These are phyloP conservation scores for Ceratocystis eucalypticola DNA, from an alignment of 2,329 filamentous ascomycete genomes.

Conservation along the genomic window DNA sequence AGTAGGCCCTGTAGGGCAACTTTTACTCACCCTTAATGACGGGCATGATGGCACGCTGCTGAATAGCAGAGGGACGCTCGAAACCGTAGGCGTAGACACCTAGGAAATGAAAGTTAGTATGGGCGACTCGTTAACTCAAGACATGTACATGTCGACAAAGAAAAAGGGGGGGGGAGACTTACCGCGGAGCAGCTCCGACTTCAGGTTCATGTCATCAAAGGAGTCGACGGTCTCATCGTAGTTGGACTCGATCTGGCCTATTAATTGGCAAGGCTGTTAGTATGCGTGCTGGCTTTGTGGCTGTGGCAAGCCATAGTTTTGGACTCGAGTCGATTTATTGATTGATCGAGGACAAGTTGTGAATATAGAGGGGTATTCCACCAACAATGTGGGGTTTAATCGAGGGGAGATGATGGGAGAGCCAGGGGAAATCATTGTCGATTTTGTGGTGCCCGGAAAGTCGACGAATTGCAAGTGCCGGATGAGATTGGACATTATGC, in stretches of 20 bases:
- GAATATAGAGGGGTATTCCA: not conserved
- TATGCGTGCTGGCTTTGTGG: not conserved
- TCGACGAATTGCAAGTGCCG: not conserved
- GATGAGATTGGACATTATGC: not conserved
- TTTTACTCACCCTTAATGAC: slow-evolving; percentile 83
- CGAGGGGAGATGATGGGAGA: not conserved
- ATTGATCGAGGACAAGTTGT: not conserved
- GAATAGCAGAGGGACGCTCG: slow-evolving; percentile 97
- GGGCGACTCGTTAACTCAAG: not conserved
- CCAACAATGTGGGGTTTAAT: slow-evolving; percentile 10
- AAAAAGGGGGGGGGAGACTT: slow-evolving; percentile 23
- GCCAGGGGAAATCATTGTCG: not conserved
- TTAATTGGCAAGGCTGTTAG: slow-evolving; percentile 20
- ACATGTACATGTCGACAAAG: not conserved
- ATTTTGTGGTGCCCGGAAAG: not conserved
- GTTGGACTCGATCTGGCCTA: slow-evolving; percentile 99
- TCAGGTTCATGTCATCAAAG: slow-evolving; percentile 96
- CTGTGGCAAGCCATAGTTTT: not conserved
- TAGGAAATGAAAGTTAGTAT: slow-evolving; percentile 25
- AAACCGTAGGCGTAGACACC: slow-evolving; percentile 99
- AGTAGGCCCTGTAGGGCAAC: not conserved
- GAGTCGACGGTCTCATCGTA: slow-evolving; percentile 99
- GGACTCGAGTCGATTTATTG: not conserved
- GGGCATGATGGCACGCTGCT: slow-evolving; percentile 99
- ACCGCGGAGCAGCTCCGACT: slow-evolving; percentile 90